Evolutionary conservation across 2,329 filamentous ascomycete genomes (phyloP).

Genomic region (Penicillium corylophilum): DNA sequence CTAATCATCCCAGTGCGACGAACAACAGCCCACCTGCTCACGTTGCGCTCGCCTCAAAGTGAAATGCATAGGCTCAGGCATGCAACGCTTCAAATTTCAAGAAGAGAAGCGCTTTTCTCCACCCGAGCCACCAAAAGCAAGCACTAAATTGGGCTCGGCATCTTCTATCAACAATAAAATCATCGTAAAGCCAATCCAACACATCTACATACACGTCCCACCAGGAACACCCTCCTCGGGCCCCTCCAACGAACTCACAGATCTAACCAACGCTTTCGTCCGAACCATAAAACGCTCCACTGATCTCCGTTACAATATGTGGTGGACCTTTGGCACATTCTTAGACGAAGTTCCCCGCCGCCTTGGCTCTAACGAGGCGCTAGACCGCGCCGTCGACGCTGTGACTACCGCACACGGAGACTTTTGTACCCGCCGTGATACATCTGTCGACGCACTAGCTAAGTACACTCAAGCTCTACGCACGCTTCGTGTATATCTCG

Average conservation of each 20-base stretch:
- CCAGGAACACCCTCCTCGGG: slow-evolving; percentile 6
- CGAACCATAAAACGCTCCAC: slow-evolving; percentile 35
- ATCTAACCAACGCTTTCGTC: slow-evolving; percentile 35
- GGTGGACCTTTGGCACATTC: slow-evolving; percentile 49
- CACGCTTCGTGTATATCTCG: slow-evolving; percentile 28
- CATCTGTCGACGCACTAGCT: slow-evolving; percentile 23
- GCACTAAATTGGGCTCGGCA: neutral
- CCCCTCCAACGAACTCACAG: slow-evolving; percentile 35
- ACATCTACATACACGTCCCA: neutral
- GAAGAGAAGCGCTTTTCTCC: slow-evolving; percentile 28
- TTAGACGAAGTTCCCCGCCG: slow-evolving; percentile 48
- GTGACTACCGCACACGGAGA: slow-evolving; percentile 29
- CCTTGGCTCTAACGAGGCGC: slow-evolving; percentile 47
- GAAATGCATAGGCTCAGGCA: slow-evolving; percentile 48
- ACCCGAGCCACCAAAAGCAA: neutral
- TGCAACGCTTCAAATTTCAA: slow-evolving; percentile 53
- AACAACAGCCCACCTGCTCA: slow-evolving; percentile 45
- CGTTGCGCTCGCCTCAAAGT: slow-evolving; percentile 50
- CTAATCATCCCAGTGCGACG: slow-evolving; percentile 46
- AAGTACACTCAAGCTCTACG: slow-evolving; percentile 34
- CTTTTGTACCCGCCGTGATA: slow-evolving; percentile 21
- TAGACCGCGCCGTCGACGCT: slow-evolving; percentile 43
- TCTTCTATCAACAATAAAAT: neutral
- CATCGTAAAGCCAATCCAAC: neutral
- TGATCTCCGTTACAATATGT: slow-evolving; percentile 50